Conservation (phyloP, 2,329 filamentous ascomycete genomes). For the Calonectria pteridis region DNA sequence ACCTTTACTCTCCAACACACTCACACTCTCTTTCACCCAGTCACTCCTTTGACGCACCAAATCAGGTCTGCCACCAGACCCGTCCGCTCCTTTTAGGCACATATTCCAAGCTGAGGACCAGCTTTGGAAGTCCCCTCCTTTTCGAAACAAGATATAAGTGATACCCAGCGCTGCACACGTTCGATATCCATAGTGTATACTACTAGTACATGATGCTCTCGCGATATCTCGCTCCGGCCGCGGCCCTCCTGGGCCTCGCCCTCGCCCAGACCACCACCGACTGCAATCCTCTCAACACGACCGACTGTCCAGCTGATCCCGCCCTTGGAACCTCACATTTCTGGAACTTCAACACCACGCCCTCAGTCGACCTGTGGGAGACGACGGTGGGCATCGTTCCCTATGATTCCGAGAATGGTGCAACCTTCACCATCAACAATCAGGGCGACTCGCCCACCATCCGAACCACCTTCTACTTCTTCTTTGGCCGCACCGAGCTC, state of each 20-base stretch:
- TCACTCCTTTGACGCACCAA: constrained; percentile 10
- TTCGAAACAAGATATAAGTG: neutral
- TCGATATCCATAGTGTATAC: neutral
- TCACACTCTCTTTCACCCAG: neutral
- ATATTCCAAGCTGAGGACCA: neutral
- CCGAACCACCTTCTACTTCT: constrained; percentile 84
- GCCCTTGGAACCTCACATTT: constrained; percentile 75
- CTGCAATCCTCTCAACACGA: constrained; percentile 66
- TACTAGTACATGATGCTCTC: constrained; percentile 40
- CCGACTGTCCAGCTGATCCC: constrained; percentile 58
- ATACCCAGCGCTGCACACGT: neutral
- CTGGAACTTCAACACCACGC: constrained; percentile 75
- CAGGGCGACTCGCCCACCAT: constrained; percentile 84
- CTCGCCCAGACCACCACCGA: constrained; percentile 78
- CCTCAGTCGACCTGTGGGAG: constrained; percentile 73
- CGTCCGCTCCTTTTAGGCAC: neutral
- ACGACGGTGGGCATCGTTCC: constrained; percentile 74
- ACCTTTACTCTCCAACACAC: neutral
- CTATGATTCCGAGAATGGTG: constrained; percentile 73
- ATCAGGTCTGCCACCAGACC: neutral
- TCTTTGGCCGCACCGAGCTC: constrained; percentile 85
- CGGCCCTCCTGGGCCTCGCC: constrained; percentile 59
- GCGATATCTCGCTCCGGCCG: constrained; percentile 47
- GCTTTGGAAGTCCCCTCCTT: neutral
- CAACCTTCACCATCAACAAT: constrained; percentile 77